Conservation (phyloP, 441 rosid species). For the Brassica hybrid region DNA sequence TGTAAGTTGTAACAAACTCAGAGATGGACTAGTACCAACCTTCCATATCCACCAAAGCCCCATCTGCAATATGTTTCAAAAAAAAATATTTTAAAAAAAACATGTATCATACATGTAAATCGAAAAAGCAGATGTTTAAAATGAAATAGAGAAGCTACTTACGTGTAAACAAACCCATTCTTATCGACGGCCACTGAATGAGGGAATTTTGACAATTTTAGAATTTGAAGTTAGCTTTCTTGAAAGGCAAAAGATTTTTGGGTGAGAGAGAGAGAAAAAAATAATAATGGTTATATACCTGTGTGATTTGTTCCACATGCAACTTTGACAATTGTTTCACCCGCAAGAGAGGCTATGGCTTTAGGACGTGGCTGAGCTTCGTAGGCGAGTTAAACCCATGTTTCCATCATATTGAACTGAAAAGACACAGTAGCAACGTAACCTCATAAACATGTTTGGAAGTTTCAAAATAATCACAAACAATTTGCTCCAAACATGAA, state of each 20-base stretch:
- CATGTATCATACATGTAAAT: constrained; percentile 27
- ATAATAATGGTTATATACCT: constrained; percentile 51
- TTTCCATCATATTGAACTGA: constrained; percentile 92
- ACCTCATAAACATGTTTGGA: neutral
- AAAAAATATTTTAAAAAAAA: neutral
- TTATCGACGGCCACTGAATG: constrained; percentile 87
- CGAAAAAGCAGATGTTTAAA: constrained; percentile 7
- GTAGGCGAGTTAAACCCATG: constrained; percentile 85
- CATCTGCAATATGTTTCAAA: constrained; percentile 59
- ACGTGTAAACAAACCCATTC: constrained; percentile 96
- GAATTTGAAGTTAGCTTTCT: constrained; percentile 19
- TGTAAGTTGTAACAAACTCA: neutral
- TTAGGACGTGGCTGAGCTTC: constrained; percentile 95
- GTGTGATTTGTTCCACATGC: constrained; percentile 95
- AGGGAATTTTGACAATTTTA: constrained; percentile 33
- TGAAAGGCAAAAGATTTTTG: constrained; percentile 1
- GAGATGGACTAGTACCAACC: constrained; percentile 54
- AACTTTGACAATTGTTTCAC: constrained; percentile 88
- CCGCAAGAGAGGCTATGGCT: constrained; percentile 73
- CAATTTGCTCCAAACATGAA: no score
- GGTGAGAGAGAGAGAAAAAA: constrained; percentile 2
- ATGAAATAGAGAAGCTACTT: constrained; percentile 43
- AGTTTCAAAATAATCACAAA: neutral
- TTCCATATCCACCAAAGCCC: constrained; percentile 99
- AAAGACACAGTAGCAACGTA: constrained; percentile 5